Conservation (phyloP, 345 rosid genomes). For the Jatropha curcas region DNA sequence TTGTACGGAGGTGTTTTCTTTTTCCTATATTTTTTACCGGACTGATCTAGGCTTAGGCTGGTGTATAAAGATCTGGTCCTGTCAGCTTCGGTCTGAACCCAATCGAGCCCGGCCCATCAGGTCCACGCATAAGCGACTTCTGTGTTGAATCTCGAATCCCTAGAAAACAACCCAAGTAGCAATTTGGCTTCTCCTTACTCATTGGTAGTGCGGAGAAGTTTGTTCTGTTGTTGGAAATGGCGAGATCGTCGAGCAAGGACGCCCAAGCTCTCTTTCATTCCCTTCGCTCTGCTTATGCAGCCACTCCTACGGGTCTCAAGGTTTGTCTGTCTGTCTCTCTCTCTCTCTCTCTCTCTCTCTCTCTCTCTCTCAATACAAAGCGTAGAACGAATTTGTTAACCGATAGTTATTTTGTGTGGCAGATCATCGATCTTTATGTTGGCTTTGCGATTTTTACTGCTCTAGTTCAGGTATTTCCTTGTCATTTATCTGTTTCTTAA, state of each 20-base stretch:
- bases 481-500: neutral
- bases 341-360: neutral
- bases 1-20: too few species aligned
- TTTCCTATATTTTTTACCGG: too few species aligned
- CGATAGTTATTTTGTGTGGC: slow-evolving; percentile 12
- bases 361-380: neutral
- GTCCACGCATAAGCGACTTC: too few species aligned
- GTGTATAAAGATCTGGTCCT: too few species aligned
- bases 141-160: too few species aligned
- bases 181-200: too few species aligned
- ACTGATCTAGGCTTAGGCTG: too few species aligned
- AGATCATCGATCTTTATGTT: slow-evolving; percentile 92
- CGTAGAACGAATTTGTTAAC: neutral
- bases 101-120: too few species aligned
- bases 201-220: too few species aligned
- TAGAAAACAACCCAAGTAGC: too few species aligned
- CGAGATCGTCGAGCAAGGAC: slow-evolving; percentile 58
- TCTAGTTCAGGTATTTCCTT: slow-evolving; percentile 63
- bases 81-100: too few species aligned
- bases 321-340: slow-evolving; percentile 29
- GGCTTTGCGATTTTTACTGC: slow-evolving; percentile 80
- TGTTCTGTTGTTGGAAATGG: slow-evolving; percentile 50
- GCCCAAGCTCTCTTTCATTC: slow-evolving; percentile 73
- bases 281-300: slow-evolving; percentile 72
- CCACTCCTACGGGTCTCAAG: slow-evolving; percentile 75